Evolutionary conservation across 2,329 filamentous ascomycete species (phyloP).

Genomic region (Penicillium brevicompactum): DNA sequence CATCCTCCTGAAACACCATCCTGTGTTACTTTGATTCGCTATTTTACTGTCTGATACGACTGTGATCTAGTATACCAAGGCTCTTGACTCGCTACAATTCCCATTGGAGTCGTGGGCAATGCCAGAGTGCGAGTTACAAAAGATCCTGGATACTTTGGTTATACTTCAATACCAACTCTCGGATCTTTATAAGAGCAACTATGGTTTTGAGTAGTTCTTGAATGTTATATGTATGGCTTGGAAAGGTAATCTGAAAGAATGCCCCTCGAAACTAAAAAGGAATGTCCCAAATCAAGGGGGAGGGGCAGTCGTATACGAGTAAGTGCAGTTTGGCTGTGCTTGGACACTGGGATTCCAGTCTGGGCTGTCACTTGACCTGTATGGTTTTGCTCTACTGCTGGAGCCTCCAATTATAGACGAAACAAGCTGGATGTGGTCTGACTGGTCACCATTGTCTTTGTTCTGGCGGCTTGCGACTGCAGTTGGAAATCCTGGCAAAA

Average conservation of each 20-base stretch:
- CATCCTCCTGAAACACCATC: slow-evolving; percentile 1
- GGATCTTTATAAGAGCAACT: too few relatives aligned
- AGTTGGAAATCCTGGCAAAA: too few relatives aligned
- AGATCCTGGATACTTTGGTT: background rate
- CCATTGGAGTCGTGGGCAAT: too few relatives aligned
- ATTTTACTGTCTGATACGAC: background rate
- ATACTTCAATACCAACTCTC: too few relatives aligned
- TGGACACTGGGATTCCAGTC: slow-evolving; percentile 9
- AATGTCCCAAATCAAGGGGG: slow-evolving; percentile 7
- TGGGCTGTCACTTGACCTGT: background rate
- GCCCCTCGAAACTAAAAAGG: background rate
- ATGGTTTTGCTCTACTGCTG: background rate
- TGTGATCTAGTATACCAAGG: background rate
- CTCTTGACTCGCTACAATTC: background rate
- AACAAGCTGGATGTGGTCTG: background rate
- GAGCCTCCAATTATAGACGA: background rate
- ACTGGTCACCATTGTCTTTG: background rate
- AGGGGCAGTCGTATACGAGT: slow-evolving; percentile 5
- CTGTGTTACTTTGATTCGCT: background rate
- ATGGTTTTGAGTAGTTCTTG: too few relatives aligned
- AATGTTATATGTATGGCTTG: too few relatives aligned
- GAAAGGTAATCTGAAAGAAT: background rate
- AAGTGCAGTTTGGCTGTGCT: background rate
- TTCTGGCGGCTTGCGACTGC: too few relatives aligned
- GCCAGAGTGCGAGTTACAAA: background rate